phyloP scores from a whole-genome alignment of 768 basidiomycete species.

The Russula virescens region DNA sequence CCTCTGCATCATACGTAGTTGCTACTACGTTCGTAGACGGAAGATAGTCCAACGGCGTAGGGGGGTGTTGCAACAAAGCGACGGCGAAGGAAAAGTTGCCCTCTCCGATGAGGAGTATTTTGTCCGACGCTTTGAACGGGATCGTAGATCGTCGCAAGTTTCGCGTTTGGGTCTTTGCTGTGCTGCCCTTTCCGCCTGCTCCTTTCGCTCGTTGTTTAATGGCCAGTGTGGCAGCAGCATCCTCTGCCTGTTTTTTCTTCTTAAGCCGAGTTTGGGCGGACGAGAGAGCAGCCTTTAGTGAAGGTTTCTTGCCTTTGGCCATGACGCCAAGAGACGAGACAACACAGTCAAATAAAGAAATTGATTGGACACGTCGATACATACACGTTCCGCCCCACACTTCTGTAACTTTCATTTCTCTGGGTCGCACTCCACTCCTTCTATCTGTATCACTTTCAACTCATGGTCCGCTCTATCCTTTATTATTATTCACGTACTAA shows the following conservation, averaged over 20 bases:
- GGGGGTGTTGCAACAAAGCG: conserved; percentile 53
- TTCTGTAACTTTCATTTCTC: conserved; percentile 9
- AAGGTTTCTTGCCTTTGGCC: conserved; percentile 30
- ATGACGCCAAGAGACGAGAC: background rate
- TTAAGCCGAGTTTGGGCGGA: conserved; percentile 64
- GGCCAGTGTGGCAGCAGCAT: conserved; percentile 41
- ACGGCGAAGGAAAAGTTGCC: conserved; percentile 92
- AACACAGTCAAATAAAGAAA: conserved; percentile 20
- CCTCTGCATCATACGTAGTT: conserved; percentile 79
- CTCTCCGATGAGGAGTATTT: conserved; percentile 80
- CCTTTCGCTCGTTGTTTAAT: conserved; percentile 43
- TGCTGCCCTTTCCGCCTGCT: conserved; percentile 36
- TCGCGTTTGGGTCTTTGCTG: conserved; percentile 34
- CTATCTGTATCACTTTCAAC: conserved; percentile 6
- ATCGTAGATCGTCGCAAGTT: conserved; percentile 42
- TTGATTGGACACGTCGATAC: background rate
- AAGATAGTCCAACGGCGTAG: conserved; percentile 43
- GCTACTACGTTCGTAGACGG: conserved; percentile 69
- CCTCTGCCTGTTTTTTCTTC: conserved; percentile 48
- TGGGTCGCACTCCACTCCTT: conserved; percentile 1
- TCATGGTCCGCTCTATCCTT: background rate
- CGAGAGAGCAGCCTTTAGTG: conserved; percentile 60
- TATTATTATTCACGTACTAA: background rate
- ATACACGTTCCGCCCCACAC: background rate
- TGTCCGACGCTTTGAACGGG: conserved; percentile 61